Conservation (phyloP, 257 asterid species). For the Dorcoceras hygrometricum region DNA sequence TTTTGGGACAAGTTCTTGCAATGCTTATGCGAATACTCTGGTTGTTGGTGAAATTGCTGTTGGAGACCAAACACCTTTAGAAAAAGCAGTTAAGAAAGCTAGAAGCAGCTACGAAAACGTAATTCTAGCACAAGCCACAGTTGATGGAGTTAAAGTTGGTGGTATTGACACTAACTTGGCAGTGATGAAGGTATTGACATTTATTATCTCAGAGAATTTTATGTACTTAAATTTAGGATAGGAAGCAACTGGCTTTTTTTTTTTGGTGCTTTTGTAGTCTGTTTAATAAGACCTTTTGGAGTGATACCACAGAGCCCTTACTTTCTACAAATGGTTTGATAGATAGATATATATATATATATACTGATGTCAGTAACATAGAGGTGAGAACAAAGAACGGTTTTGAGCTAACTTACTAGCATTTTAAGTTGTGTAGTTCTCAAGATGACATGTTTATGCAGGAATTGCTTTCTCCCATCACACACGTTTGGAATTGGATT, state of each 20-base stretch:
- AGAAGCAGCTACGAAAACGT: slow-evolving; percentile 70
- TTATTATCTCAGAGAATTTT: slow-evolving; percentile 9
- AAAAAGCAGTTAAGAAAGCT: slow-evolving; percentile 83
- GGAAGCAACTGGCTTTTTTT: slow-evolving; percentile 14
- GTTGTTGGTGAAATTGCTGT: slow-evolving; percentile 81
- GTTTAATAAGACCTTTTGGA: neutral
- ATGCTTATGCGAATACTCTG: slow-evolving; percentile 44
- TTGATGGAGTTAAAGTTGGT: slow-evolving; percentile 87
- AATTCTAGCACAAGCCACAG: slow-evolving; percentile 76
- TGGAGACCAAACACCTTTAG: slow-evolving; percentile 72
- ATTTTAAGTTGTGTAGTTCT: slow-evolving; percentile 15
- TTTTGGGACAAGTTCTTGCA: slow-evolving; percentile 52
- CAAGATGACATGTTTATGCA: slow-evolving; percentile 37
- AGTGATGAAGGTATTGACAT: slow-evolving; percentile 72
- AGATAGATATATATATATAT: no score
- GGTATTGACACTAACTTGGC: slow-evolving; percentile 91
- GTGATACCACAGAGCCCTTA: slow-evolving; percentile 1
- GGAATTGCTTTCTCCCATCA: slow-evolving; percentile 86
- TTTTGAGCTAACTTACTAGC: slow-evolving; percentile 6
- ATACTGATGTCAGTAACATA: slow-evolving; percentile 13
- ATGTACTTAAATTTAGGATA: slow-evolving; percentile 10
- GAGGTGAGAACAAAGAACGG: neutral
- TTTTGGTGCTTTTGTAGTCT: slow-evolving; percentile 16
- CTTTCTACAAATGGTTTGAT: neutral
- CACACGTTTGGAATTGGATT: slow-evolving; percentile 60